A percentile compares a stretch with the other conserved stretches of the same genome.
Evolutionary conservation across 768 basidiomycete species (phyloP).

Genomic region (Rhodocollybia butyracea): DNA sequence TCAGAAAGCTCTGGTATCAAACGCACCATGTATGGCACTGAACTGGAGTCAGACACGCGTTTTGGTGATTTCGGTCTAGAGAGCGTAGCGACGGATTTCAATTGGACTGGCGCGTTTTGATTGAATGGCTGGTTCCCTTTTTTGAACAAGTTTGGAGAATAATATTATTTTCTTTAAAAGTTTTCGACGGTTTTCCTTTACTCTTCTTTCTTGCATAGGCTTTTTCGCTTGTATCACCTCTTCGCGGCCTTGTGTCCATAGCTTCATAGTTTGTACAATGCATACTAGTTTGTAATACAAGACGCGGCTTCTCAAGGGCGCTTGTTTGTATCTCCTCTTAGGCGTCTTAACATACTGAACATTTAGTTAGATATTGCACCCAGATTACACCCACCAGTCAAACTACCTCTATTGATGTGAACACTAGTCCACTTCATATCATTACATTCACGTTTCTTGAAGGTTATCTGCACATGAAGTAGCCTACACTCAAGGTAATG

Average conservation of each 20-base stretch:
- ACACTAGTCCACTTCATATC: too few species aligned
- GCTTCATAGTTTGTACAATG: not conserved
- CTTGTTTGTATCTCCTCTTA: too few species aligned
- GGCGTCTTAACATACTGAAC: too few species aligned
- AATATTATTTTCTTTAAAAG: not conserved
- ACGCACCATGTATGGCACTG: constrained; percentile 83
- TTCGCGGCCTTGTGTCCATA: not conserved
- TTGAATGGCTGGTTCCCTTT: not conserved
- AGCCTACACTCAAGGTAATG: too few species aligned
- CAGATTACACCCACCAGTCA: too few species aligned
- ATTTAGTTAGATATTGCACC: too few species aligned
- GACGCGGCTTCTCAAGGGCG: too few species aligned
- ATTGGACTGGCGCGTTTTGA: constrained; percentile 50
- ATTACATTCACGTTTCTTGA: too few species aligned
- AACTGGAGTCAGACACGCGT: constrained; percentile 76
- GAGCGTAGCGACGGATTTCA: constrained; percentile 71
- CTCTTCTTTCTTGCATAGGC: constrained; percentile 4
- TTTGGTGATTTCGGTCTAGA: constrained; percentile 84
- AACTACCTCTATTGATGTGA: too few species aligned
- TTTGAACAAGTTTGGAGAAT: not conserved
- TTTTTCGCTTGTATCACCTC: constrained; percentile 1
- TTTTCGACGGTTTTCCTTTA: not conserved
- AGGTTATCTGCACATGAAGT: too few species aligned
- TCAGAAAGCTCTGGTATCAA: constrained; percentile 39
- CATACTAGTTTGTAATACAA: too few species aligned